Evolutionary conservation across 257 asterid genomes (phyloP).

Genomic region (Nicotiana tomentosiformis): DNA sequence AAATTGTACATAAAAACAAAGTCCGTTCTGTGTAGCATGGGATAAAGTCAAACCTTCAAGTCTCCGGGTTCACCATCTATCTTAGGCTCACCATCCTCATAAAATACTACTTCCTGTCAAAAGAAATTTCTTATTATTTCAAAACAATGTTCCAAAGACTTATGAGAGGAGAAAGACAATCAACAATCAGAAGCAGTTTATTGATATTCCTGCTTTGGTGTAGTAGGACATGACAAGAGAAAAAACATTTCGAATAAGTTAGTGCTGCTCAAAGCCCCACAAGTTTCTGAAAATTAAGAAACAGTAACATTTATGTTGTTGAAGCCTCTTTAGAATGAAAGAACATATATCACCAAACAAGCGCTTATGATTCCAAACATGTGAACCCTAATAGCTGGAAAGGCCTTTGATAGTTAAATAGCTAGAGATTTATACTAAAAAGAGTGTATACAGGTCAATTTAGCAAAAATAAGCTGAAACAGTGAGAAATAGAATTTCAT

Average conservation of each 20-base stretch:
- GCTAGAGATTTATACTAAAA: not conserved
- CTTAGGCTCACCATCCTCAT: slow-evolving; percentile 91
- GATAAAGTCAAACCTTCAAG: slow-evolving; percentile 56
- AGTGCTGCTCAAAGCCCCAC: not conserved
- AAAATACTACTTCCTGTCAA: slow-evolving; percentile 80
- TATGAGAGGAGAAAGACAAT: not conserved
- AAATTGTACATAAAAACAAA: not conserved
- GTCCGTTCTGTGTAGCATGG: not conserved
- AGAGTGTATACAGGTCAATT: not conserved
- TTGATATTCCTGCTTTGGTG: not conserved
- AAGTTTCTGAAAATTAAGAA: not conserved
- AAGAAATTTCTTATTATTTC: not conserved
- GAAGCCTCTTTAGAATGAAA: not conserved
- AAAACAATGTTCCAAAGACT: not conserved
- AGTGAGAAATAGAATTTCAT: not conserved
- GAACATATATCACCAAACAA: not conserved
- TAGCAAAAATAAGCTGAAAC: not conserved
- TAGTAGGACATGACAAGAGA: not conserved
- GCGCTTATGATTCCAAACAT: not conserved
- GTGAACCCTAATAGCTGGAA: not conserved
- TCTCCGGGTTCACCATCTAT: slow-evolving; percentile 98
- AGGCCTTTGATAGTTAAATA: not conserved
- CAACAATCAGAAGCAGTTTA: not conserved
- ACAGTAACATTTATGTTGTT: not conserved
- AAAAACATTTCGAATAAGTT: not conserved